Conservation (phyloP, 2,329 filamentous ascomycete genomes). For the Colletotrichum spaethianum region DNA sequence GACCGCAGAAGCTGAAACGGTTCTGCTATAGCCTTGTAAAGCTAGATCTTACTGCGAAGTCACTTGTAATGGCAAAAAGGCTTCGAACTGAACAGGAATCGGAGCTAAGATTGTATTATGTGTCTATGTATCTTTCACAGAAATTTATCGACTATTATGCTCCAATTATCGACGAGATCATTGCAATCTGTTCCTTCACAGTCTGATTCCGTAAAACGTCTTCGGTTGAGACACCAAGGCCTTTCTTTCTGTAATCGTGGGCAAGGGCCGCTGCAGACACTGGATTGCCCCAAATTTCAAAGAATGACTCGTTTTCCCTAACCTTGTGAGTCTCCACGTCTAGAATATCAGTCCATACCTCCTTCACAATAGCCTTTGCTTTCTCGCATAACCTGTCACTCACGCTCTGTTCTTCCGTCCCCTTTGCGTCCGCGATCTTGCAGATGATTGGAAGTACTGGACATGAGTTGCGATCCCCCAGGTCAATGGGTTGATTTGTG, state of each 20-base stretch:
- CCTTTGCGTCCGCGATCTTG: not conserved
- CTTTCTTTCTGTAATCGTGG: not conserved
- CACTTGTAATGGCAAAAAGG: too few relatives aligned
- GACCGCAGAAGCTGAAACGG: too few relatives aligned
- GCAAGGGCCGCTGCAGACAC: conserved; percentile 23
- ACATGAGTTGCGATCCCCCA: not conserved
- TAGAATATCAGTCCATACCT: conserved; percentile 9
- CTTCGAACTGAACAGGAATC: too few relatives aligned
- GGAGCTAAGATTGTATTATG: too few relatives aligned
- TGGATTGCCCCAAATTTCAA: conserved; percentile 12
- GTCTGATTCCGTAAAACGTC: conserved; percentile 16
- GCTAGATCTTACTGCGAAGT: too few relatives aligned
- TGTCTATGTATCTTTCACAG: too few relatives aligned
- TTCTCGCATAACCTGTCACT: too few relatives aligned
- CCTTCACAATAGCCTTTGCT: not conserved
- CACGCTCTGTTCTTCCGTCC: not conserved
- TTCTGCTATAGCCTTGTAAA: too few relatives aligned
- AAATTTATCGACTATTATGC: too few relatives aligned
- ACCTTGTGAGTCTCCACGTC: not conserved
- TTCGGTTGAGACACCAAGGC: conserved; percentile 11
- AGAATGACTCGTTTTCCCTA: not conserved
- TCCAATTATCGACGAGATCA: conserved; percentile 42
- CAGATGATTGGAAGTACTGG: not conserved
- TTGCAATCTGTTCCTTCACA: not conserved
- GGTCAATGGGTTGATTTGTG: not conserved